These are phyloP conservation scores for Zangia roseola DNA, from an alignment of 768 basidiomycete species.

Conservation along the genomic window DNA sequence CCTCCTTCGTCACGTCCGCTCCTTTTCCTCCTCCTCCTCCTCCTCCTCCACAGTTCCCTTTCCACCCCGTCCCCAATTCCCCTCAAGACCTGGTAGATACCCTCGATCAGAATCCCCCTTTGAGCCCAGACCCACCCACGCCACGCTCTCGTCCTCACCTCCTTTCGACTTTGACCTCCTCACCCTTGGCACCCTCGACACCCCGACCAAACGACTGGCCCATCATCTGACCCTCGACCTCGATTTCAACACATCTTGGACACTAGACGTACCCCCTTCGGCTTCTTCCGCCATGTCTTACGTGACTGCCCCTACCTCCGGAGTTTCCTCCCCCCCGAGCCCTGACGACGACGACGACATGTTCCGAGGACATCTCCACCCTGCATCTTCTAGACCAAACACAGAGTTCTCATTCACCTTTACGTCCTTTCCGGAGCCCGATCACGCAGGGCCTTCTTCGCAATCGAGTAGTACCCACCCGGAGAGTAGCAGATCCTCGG, in stretches of 20 bases:
- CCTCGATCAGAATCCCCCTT: slow-evolving; percentile 15
- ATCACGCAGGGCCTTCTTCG: slow-evolving; percentile 5
- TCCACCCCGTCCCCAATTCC: too few relatives aligned
- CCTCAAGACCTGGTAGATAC: too few relatives aligned
- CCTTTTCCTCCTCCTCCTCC: slow-evolving; percentile 4
- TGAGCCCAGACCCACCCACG: slow-evolving; percentile 17
- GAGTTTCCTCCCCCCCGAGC: slow-evolving; percentile 7
- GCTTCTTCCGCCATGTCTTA: slow-evolving; percentile 26
- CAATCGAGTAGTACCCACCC: neutral
- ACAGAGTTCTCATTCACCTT: slow-evolving; percentile 11
- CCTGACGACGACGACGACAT: slow-evolving; percentile 16
- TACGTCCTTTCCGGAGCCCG: neutral
- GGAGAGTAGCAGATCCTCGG: slow-evolving; percentile 13
- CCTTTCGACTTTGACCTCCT: slow-evolving; percentile 15
- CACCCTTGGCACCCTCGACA: slow-evolving; percentile 4
- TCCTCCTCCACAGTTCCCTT: slow-evolving; percentile 22
- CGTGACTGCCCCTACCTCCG: slow-evolving; percentile 14
- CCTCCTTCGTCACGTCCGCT: slow-evolving; percentile 1
- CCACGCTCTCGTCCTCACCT: neutral
- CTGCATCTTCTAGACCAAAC: slow-evolving; percentile 3
- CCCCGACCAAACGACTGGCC: slow-evolving; percentile 5
- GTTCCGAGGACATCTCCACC: slow-evolving; percentile 4
- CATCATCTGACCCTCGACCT: slow-evolving; percentile 26
- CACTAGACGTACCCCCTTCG: slow-evolving; percentile 15
- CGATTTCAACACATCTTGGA: slow-evolving; percentile 15